Percentiles rank a stretch among this genome's conserved stretches.
These are phyloP conservation scores for Corynespora cassiicola DNA, from an alignment of 2,329 filamentous ascomycete genomes.

Conservation along the genomic window DNA sequence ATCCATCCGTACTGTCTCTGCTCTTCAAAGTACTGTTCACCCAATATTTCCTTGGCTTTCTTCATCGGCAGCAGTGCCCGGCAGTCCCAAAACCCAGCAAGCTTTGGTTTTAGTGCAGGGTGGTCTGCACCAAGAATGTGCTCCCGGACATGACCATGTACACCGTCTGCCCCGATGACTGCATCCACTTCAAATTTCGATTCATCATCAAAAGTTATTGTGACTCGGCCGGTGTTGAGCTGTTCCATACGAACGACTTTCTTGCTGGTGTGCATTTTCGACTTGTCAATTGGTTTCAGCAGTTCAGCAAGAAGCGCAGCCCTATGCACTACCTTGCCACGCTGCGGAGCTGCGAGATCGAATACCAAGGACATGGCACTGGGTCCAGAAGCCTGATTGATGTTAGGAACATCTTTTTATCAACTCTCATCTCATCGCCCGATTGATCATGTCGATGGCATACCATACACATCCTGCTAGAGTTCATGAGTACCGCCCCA, in stretches of 20 bases:
- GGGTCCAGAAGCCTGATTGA: constrained; percentile 1
- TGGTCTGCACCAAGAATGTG: constrained; percentile 17
- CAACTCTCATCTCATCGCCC: neutral
- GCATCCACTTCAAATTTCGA: constrained; percentile 17
- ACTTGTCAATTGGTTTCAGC: constrained; percentile 4
- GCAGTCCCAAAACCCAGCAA: constrained; percentile 15
- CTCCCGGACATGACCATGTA: constrained; percentile 12
- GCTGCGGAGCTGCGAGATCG: constrained; percentile 4
- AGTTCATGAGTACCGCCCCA: constrained; percentile 17
- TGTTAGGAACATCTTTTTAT: neutral
- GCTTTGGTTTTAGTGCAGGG: constrained; percentile 6
- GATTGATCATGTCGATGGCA: neutral
- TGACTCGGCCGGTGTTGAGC: constrained; percentile 19
- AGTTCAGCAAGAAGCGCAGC: constrained; percentile 10
- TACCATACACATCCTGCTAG: constrained; percentile 14
- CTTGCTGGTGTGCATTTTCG: constrained; percentile 10
- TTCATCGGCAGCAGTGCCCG: constrained; percentile 15
- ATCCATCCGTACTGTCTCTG: constrained; percentile 20
- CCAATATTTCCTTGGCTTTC: constrained; percentile 16
- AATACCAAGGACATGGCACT: constrained; percentile 2
- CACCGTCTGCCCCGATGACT: constrained; percentile 42
- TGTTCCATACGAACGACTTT: constrained; percentile 8
- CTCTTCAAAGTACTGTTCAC: constrained; percentile 5
- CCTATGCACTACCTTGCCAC: constrained; percentile 10
- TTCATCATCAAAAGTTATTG: constrained; percentile 54